Evolutionary conservation across 2,329 filamentous ascomycete genomes (phyloP), one percentile per base, ranked within the genome.

Genomic region (Trichoderma lentiforme): DNA sequence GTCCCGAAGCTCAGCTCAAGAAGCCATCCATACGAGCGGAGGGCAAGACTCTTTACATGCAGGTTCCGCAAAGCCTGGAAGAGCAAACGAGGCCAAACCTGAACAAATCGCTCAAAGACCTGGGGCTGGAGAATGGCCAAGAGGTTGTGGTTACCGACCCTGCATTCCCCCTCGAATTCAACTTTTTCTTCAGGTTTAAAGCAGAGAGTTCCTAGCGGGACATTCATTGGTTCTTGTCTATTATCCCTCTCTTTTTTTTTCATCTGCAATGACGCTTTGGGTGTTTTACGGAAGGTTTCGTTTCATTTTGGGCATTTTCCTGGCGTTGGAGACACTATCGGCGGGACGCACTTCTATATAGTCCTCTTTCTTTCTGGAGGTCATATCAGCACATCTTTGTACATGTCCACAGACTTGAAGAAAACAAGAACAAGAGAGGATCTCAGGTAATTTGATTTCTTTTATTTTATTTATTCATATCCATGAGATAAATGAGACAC

Each of bases 141-240:
- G 94, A 98, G 82, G 88, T 99, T 62, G 93, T 90, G n/a, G 92
- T 99, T 61, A 95, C 93, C 18, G 95, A 98, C 81, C 92, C 93
- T n/a, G 93, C 94, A 1, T 96, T 97, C 79, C 89, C 90, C 39
- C 91, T 93, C 30, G 89, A 92, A 79, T 90, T 90, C 77, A 85
- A 84, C 74, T 90, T 88, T 75, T 83, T 83, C 75, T 79, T 90
- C 53, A 83, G 81, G 70, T 89, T 88, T 75, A 83, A 83, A 74
- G 73, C 73, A 72, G 47, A 47, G 3, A 34, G 43, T 21, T 43
- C 72, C 24, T 72, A 24, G 51, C 15, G n/a, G 7, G 21, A 4
- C 8, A 21, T 60, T 43, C 4, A 11, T 43, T 47, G 15, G 6
- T 18, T 28, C 18, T 21, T 34, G 28, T 34, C 34, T 21, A 51